Percentiles rank a stretch among this genome's conserved stretches.
These are phyloP conservation scores for Podaxis rugospora DNA, from an alignment of 768 basidiomycete genomes.

Conservation along the genomic window DNA sequence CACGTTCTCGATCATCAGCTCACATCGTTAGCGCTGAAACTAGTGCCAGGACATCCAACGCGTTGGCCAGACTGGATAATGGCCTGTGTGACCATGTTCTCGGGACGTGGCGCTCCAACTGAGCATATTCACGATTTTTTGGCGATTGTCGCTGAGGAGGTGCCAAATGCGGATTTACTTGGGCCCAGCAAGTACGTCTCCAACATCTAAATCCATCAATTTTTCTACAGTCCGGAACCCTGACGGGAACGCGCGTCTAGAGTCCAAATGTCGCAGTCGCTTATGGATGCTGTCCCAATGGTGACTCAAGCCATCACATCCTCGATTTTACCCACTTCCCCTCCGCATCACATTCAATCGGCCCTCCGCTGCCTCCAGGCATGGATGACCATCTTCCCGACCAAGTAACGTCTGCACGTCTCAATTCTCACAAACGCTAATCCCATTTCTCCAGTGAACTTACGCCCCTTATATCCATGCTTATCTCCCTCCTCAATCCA, in stretches of 20 bases:
- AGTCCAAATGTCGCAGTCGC: slow-evolving; percentile 56
- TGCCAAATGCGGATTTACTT: slow-evolving; percentile 69
- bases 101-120: slow-evolving; percentile 49
- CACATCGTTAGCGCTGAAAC: slow-evolving; percentile 67
- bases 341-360: slow-evolving; percentile 51
- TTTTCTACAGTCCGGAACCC: neutral
- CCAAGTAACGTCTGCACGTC: slow-evolving; percentile 43
- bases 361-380: slow-evolving; percentile 79
- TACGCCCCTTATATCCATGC: slow-evolving; percentile 57
- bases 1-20: slow-evolving; percentile 33
- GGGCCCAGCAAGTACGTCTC: slow-evolving; percentile 64
- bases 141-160: slow-evolving; percentile 81
- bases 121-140: slow-evolving; percentile 72
- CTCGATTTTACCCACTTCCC: slow-evolving; percentile 40
- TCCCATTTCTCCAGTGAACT: slow-evolving; percentile 46
- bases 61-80: slow-evolving; percentile 78
- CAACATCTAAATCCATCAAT: neutral
- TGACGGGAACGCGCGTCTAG: slow-evolving; percentile 29
- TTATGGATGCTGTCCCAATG: slow-evolving; percentile 64
- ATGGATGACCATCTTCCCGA: slow-evolving; percentile 72
- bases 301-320: slow-evolving; percentile 64
- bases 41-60: slow-evolving; percentile 53
- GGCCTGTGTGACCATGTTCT: slow-evolving; percentile 58
- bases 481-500: slow-evolving; percentile 62
- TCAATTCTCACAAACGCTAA: neutral